Evolutionary conservation across 768 basidiomycete genomes (phyloP), one percentile per base, ranked within the genome.

Genomic region (Boletus rufocinnamomeus): DNA sequence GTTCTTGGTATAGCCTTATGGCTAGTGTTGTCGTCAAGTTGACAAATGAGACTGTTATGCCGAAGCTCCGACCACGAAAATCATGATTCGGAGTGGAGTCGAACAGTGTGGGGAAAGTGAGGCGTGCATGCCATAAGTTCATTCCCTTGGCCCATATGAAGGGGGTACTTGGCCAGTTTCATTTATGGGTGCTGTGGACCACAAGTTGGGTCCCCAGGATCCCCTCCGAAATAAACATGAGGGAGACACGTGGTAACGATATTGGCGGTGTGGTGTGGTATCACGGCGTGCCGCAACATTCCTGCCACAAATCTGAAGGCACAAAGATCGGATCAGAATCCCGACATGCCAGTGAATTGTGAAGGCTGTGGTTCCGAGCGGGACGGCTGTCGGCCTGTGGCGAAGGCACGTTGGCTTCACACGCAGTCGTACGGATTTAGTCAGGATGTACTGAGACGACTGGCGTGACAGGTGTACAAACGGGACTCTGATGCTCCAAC

Each of bases 351-450:
- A n/a, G n/a, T n/a, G n/a, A 48, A 32, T 48, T 38, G 21, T 41
- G 41, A n/a, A n/a, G n/a, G 30, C n/a, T 43, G 17, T 50, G 30
- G 6, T 37, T 49, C 51, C 61, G 58, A 47, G 21, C 32, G 52
- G 32, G 49, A 49, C 54, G 54, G 59, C 25, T 28, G 32, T 43
- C 37, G 51, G 38, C 35, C 35, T 59, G 61, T 69, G 69, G 69
- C 64, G 27, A 60, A 52, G 56, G 49, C 55, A 69, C 61, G 62
- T 54, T 61, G 60, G 35, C 30, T 45, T 44, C 23, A 30, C 41
- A 54, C 52, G 49, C 46, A 47, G 30, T 30, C 11, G 27, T n/a
- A 35, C 32, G 4, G 32, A 49, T 52, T 53, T 16, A 19, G 30
- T 41, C 50, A 44, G 27, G 17, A 30, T 23, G 27, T 10, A n/a